These are phyloP conservation scores for Tricholoma saponaceum DNA, from an alignment of 768 basidiomycete species.

Conservation along the genomic window DNA sequence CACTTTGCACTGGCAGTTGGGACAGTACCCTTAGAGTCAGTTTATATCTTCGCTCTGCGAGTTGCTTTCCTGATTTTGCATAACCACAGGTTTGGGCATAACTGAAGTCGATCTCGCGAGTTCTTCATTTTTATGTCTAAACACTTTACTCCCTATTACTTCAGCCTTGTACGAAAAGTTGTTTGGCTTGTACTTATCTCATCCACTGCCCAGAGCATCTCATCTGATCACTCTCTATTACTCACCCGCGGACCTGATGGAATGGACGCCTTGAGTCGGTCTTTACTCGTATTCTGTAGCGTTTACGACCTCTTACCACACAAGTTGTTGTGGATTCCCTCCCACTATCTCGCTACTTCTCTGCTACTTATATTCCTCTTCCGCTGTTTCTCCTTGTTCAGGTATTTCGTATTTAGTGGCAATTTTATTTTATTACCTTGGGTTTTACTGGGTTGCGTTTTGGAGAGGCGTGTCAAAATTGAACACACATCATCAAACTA, in stretches of 20 bases:
- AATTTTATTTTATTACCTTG: slow-evolving; percentile 26
- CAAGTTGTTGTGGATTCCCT: slow-evolving; percentile 20
- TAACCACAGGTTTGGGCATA: slow-evolving; percentile 82
- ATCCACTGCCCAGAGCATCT: slow-evolving; percentile 26
- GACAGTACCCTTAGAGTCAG: slow-evolving; percentile 93
- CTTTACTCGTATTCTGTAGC: slow-evolving; percentile 47
- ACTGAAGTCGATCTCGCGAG: slow-evolving; percentile 20
- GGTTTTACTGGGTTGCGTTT: background rate
- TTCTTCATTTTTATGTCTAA: slow-evolving; percentile 13
- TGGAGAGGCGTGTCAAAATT: slow-evolving; percentile 2
- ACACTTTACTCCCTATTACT: slow-evolving; percentile 9
- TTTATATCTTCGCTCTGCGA: background rate
- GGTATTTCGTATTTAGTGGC: slow-evolving; percentile 44
- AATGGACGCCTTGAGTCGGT: slow-evolving; percentile 58
- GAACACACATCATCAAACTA: slow-evolving; percentile 5
- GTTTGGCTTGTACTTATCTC: slow-evolving; percentile 13
- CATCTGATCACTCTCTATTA: slow-evolving; percentile 47
- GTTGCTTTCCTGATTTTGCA: slow-evolving; percentile 10
- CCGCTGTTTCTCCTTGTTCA: slow-evolving; percentile 26
- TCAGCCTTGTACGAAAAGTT: slow-evolving; percentile 13
- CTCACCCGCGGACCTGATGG: slow-evolving; percentile 44
- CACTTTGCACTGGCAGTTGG: slow-evolving; percentile 98
- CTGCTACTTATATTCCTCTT: slow-evolving; percentile 29
- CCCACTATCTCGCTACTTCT: slow-evolving; percentile 12
- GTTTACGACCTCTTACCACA: slow-evolving; percentile 25